phyloP scores from a whole-genome alignment of 1,284 basidiomycete species.

The Salmacisia buchloeana region DNA sequence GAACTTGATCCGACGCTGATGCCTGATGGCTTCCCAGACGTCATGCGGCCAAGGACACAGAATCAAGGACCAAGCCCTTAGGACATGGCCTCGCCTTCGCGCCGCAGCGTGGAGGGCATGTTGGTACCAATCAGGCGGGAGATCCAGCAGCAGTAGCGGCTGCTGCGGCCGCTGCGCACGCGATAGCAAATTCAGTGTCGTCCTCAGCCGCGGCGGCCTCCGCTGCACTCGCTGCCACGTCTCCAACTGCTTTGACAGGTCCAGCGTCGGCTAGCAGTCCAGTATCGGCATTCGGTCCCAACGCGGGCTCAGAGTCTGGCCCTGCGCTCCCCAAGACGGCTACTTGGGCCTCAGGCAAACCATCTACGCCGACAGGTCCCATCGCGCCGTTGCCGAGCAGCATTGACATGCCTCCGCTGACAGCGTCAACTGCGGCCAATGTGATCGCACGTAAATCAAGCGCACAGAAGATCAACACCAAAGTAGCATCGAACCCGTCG shows the following conservation, averaged over 20 bases:
- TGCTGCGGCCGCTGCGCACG: neutral
- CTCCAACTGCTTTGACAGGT: neutral
- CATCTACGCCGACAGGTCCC: slow-evolving; percentile 13
- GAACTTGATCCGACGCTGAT: neutral
- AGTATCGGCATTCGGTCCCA: neutral
- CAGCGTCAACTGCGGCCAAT: slow-evolving; percentile 25
- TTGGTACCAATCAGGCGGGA: neutral
- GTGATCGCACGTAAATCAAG: slow-evolving; percentile 22
- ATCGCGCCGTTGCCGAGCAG: slow-evolving; percentile 22
- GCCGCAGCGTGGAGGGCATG: neutral
- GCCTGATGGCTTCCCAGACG: slow-evolving; percentile 15
- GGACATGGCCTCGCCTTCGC: neutral
- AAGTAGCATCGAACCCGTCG: slow-evolving; percentile 5
- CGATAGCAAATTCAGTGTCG: neutral
- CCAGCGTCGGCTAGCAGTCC: neutral
- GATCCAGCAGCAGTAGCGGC: slow-evolving; percentile 6
- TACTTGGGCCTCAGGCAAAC: slow-evolving; percentile 45
- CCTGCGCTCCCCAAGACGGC: slow-evolving; percentile 49
- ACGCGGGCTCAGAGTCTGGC: slow-evolving; percentile 21
- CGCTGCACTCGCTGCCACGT: slow-evolving; percentile 2
- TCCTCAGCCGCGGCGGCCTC: slow-evolving; percentile 16
- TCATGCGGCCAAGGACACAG: slow-evolving; percentile 47
- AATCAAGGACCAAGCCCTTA: slow-evolving; percentile 42
- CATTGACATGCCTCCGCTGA: slow-evolving; percentile 37
- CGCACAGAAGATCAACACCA: slow-evolving; percentile 20